Conservation (phyloP, 2,329 filamentous ascomycete species). For the Fusarium denticulatum region DNA sequence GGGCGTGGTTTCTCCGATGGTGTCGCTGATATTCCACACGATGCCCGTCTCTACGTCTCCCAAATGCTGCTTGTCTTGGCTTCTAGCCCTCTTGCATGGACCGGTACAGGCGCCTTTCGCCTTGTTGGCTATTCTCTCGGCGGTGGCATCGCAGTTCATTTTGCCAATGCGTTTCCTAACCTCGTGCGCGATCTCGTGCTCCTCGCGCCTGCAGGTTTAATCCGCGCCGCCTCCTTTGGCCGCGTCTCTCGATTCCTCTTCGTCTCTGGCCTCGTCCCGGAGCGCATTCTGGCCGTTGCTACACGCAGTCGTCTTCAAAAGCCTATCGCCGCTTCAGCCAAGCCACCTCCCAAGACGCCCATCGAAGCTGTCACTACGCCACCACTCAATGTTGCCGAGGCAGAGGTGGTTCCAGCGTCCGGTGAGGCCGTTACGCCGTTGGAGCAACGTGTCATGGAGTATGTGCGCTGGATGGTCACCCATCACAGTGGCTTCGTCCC, state of each 20-base stretch:
- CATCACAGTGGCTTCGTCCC: slow-evolving; percentile 67
- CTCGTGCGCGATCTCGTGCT: slow-evolving; percentile 77
- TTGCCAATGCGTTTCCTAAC: slow-evolving; percentile 76
- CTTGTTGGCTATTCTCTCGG: slow-evolving; percentile 85
- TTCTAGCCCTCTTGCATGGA: slow-evolving; percentile 77
- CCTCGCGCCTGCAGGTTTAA: slow-evolving; percentile 81
- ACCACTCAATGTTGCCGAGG: slow-evolving; percentile 51
- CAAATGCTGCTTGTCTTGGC: slow-evolving; percentile 77
- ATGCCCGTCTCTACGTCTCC: slow-evolving; percentile 76
- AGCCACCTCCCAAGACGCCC: slow-evolving; percentile 41
- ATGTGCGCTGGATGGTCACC: slow-evolving; percentile 67
- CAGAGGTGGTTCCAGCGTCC: slow-evolving; percentile 51
- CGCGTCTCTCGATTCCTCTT: slow-evolving; percentile 61
- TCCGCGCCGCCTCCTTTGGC: slow-evolving; percentile 66
- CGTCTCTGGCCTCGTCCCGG: slow-evolving; percentile 64
- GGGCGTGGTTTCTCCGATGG: slow-evolving; percentile 74
- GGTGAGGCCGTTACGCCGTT: slow-evolving; percentile 49
- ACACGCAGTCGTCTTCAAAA: slow-evolving; percentile 60
- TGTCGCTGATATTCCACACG: slow-evolving; percentile 73
- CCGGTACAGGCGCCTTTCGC: slow-evolving; percentile 65
- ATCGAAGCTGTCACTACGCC: slow-evolving; percentile 28
- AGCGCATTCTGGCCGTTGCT: slow-evolving; percentile 59
- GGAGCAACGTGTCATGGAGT: slow-evolving; percentile 58
- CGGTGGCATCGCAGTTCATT: slow-evolving; percentile 79
- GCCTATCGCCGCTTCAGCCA: slow-evolving; percentile 57